Conservation (phyloP, 2,329 filamentous ascomycete genomes). For the Diaporthe sp. region DNA sequence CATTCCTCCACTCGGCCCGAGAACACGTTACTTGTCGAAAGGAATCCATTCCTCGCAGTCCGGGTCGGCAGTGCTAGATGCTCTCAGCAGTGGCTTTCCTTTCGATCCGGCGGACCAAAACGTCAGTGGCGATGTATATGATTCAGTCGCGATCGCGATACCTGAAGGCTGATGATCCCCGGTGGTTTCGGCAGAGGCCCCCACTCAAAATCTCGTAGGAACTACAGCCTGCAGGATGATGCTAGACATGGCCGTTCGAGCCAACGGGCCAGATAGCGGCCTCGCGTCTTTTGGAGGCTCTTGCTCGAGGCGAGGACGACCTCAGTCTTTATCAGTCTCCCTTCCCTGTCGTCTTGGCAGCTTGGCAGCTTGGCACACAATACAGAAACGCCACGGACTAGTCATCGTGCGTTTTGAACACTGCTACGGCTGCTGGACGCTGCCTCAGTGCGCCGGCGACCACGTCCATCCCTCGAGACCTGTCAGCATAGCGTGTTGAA, state of each 20-base stretch:
- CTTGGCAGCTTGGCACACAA: slow-evolving; percentile 5
- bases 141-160: slow-evolving; percentile 8
- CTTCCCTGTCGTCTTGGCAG: slow-evolving; percentile 1
- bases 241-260: background rate
- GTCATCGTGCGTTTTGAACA: background rate
- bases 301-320: slow-evolving; percentile 11
- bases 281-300: slow-evolving; percentile 28
- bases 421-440: background rate
- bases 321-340: background rate
- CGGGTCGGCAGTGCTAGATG: background rate
- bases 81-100: background rate
- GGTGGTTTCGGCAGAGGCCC: slow-evolving; percentile 19
- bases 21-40: background rate
- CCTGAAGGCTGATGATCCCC: background rate
- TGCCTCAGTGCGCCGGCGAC: background rate
- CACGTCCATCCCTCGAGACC: background rate
- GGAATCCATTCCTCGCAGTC: background rate
- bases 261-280: slow-evolving; percentile 9
- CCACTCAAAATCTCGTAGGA: slow-evolving; percentile 31
- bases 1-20: background rate
- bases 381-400: background rate
- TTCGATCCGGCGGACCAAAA: background rate
- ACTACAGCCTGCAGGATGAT: slow-evolving; percentile 17
- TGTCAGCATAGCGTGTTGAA: background rate
- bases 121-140: slow-evolving; percentile 13